Percentiles rank a stretch among this genome's conserved stretches.
Evolutionary conservation across 208 protist species (phyloP).

Genomic region (Trypanosoma caninum): DNA sequence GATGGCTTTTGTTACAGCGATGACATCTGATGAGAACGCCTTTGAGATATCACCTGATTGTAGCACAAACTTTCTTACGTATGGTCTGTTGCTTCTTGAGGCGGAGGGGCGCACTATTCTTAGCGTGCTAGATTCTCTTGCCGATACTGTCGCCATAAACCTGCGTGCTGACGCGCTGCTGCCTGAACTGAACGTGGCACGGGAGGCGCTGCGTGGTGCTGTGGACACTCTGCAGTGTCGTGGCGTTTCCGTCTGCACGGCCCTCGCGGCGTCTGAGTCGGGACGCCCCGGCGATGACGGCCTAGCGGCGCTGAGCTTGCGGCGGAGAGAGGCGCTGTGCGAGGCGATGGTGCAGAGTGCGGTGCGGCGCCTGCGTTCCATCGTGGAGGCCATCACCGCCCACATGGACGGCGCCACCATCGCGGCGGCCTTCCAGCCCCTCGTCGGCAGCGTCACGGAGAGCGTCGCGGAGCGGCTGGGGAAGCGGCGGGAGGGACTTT

Average conservation of each 20-base stretch:
- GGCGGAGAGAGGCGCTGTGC: slow-evolving; percentile 42
- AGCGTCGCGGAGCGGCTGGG: slow-evolving; percentile 64
- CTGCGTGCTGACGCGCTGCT: slow-evolving; percentile 27
- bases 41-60: slow-evolving; percentile 83
- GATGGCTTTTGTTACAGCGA: slow-evolving; percentile 50
- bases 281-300: background rate
- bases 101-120: slow-evolving; percentile 69
- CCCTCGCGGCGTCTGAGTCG: slow-evolving; percentile 16
- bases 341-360: slow-evolving; percentile 58
- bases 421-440: slow-evolving; percentile 21
- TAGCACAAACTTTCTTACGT: slow-evolving; percentile 59
- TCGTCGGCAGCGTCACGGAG: slow-evolving; percentile 35
- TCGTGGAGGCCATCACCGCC: slow-evolving; percentile 75
- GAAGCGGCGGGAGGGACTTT: slow-evolving; percentile 55
- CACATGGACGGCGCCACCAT: slow-evolving; percentile 52
- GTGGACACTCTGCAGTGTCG: slow-evolving; percentile 26
- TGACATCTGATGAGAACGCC: slow-evolving; percentile 62
- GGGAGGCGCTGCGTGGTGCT: slow-evolving; percentile 30
- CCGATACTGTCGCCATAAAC: slow-evolving; percentile 26
- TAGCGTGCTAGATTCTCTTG: slow-evolving; percentile 45
- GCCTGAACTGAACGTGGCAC: slow-evolving; percentile 33
- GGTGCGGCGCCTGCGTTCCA: slow-evolving; percentile 49
- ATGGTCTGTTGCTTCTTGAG: slow-evolving; percentile 73
- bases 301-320: slow-evolving; percentile 11
- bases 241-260: slow-evolving; percentile 27